Evolutionary conservation across 2,329 filamentous ascomycete genomes (phyloP).

Genomic region (Neofusicoccum ribis): DNA sequence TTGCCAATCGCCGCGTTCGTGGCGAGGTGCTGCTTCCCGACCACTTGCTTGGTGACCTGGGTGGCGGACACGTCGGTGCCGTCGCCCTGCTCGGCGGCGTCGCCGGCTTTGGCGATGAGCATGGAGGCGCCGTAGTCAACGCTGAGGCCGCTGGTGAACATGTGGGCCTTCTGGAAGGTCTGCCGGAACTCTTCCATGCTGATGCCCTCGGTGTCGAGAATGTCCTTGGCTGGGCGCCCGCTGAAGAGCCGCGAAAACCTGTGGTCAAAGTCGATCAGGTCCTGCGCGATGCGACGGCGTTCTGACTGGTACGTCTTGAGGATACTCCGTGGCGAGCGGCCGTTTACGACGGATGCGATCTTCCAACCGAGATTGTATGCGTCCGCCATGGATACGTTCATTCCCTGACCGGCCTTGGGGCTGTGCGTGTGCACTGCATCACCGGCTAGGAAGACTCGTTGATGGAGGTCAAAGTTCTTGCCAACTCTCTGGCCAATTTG

Average conservation of each 20-base stretch:
- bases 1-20: slow-evolving; percentile 52
- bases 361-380: slow-evolving; percentile 62
- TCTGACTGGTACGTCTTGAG: slow-evolving; percentile 56
- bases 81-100: slow-evolving; percentile 48
- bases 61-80: slow-evolving; percentile 44
- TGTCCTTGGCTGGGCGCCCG: slow-evolving; percentile 55
- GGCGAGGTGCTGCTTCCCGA: slow-evolving; percentile 46
- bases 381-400: slow-evolving; percentile 74
- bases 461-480: slow-evolving; percentile 55
- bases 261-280: slow-evolving; percentile 61
- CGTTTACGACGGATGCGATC: slow-evolving; percentile 51
- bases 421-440: slow-evolving; percentile 62
- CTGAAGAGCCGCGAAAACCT: slow-evolving; percentile 51
- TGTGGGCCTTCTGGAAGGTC: slow-evolving; percentile 59
- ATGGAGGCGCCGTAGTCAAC: slow-evolving; percentile 60
- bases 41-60: slow-evolving; percentile 16
- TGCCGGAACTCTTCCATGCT: slow-evolving; percentile 64
- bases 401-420: slow-evolving; percentile 69
- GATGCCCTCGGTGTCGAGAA: slow-evolving; percentile 61
- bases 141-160: slow-evolving; percentile 59
- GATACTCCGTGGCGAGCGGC: slow-evolving; percentile 41
- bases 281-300: slow-evolving; percentile 61
- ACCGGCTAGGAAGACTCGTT: slow-evolving; percentile 68
- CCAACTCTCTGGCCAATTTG: slow-evolving; percentile 65
- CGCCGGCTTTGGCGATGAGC: slow-evolving; percentile 56